phyloP scores from a whole-genome alignment of 352 stramenopile species.

The Thraustochytrium striatum region DNA sequence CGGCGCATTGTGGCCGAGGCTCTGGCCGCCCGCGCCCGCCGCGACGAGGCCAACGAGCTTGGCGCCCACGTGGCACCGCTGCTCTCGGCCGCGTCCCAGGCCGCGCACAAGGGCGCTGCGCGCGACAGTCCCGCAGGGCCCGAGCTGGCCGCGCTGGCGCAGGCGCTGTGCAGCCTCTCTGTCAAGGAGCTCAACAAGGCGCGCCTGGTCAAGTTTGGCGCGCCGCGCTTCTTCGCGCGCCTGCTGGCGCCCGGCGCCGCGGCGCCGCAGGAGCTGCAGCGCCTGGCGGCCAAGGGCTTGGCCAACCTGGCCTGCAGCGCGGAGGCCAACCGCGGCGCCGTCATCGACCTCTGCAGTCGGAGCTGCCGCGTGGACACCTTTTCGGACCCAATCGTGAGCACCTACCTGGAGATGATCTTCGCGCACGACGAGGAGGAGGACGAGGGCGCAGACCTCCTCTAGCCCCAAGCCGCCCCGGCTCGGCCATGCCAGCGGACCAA shows the following conservation, averaged over 20 bases:
- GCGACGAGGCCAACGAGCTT: constrained; percentile 19
- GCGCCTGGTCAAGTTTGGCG: neutral
- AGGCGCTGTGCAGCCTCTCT: neutral
- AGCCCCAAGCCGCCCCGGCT: too few relatives aligned
- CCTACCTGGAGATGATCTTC: constrained; percentile 22
- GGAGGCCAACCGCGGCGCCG: neutral
- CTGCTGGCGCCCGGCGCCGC: neutral
- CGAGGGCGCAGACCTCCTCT: too few relatives aligned
- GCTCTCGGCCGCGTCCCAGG: neutral
- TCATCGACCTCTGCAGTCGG: neutral
- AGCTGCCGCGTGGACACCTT: too few relatives aligned
- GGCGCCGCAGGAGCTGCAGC: neutral
- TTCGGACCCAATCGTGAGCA: constrained; percentile 3
- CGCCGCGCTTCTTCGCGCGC: neutral
- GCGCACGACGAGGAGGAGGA: too few relatives aligned
- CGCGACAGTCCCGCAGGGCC: neutral
- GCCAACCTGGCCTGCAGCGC: constrained; percentile 7
- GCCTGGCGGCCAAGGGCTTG: neutral
- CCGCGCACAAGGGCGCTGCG: neutral
- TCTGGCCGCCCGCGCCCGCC: neutral
- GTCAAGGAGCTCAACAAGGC: constrained; percentile 9
- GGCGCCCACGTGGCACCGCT: neutral
- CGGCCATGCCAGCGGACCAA: too few relatives aligned
- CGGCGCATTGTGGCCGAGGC: neutral
- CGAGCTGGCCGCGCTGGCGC: neutral